Base-by-base conservation (phyloP, 2,329 filamentous ascomycete genomes). In the Pseudogymnoascus sp. region DNA sequence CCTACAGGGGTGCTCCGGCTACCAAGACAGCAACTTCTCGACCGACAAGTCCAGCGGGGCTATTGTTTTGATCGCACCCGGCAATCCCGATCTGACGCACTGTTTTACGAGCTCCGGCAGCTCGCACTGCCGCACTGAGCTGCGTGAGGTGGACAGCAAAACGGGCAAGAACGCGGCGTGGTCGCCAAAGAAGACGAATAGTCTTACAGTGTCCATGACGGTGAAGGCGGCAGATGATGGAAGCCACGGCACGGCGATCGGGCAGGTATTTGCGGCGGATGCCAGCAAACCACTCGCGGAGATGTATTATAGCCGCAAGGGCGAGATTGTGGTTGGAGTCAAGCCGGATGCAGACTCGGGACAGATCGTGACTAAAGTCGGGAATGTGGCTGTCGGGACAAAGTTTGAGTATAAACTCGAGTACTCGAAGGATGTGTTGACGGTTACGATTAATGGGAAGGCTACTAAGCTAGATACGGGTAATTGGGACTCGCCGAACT, bases 331-430 rank as follows among this genome's bases (percentile, higher is more conserved):
- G 1, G 68, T 72, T 14, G 71, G 71, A 1, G 71, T 74, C 11
- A 67, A 69, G 28, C 70, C 71, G 61, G 69, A 70, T 22, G 68
- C 66, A 2, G 62, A 67, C 26, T 65, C 63, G 26, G 70, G 70
- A 35, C 68, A 68, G 61, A 68, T 70, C 59, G 66, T 70, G 61
- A 72, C 66, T 5, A 59, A 64, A 24, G 65, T 73, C 22, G 70
- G 67, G 8, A 67, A 67, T 26, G 65, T 73, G 8, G 59, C 63
- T n/a, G 66, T 71, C 14, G 67, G 68, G 40, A 63, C 67, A 41
- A 67, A 60, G n/a, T 74, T 74, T 60, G 62, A 63, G n/a, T 73
- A 74, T 60, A 68, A 71, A 63, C 63, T 74, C 37, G 61, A 65
- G 35, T 74, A 74, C 46, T 68, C 70, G 60, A 63, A 65, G 11